Evolutionary conservation across 2,329 filamentous ascomycete species (phyloP), one percentile per base, ranked within the genome.

Genomic region (Daldinia eschscholtzii): DNA sequence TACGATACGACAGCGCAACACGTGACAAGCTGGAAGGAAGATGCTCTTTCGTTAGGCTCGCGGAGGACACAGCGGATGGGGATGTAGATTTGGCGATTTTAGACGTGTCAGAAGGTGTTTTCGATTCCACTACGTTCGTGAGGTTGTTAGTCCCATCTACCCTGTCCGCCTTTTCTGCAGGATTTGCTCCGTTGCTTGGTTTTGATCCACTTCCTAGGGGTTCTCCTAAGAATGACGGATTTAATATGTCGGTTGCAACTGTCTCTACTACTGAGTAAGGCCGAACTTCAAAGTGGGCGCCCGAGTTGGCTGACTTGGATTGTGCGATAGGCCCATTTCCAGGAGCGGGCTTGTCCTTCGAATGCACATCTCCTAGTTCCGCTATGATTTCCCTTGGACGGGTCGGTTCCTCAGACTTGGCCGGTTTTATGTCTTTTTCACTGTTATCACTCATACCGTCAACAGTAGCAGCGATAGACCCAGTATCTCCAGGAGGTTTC

Each of bases 1-100:
- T 98, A 64, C 95, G 89, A 77, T 96, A 97, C 0, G 92, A 92
- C 78, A 93, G 83, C 1, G 94, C 91, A 7, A 97, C 87, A 68
- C 88, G 91, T 0, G 94, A 96, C 37, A 94, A 80, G 12, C 89
- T 88, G n/a, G 85, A 82, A 0, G 93, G 92, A 9, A 97, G 85
- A 10, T 85, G 85, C 3, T 89, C 88, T 70, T 85, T 86, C 4
- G 86, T 89, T 65, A 92, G 78, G 53, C 81, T 76, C 2, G 60
- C 61, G 13, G 81, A 80, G 2, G 86, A 86, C 18, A 76, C 78
- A 2, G 76, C 74, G 2, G 84, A 86, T 63, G 65, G 65, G 7
- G 64, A 41, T 6, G 50, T 58, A 13, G 77, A 76, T 58, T 76
- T 75, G 12, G 68, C 61, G n/a, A 65, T 60, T 39, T 66, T 73